Evolutionary conservation across 2,329 filamentous ascomycete genomes (phyloP), one percentile per base, ranked within the genome.

Genomic region (Cercospora sp.): DNA sequence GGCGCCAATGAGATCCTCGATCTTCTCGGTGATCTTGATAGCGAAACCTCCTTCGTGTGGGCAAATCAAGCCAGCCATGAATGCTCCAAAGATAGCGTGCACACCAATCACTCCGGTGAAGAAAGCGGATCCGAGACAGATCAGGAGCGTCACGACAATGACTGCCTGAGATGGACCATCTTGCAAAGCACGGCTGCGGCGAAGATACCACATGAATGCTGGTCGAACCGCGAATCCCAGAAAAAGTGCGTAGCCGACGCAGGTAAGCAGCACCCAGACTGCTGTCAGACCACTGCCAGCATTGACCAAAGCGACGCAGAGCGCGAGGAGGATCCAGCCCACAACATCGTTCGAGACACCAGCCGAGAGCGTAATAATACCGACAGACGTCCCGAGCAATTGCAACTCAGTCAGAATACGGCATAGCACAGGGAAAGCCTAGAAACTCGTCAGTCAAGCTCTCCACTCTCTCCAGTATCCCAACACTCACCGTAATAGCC

Each of bases 231-330:
- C 85, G 73, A 88, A 92, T 21, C 90, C 83, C 21, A 97, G 84
- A 74, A 97, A 90, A 0, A 97, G 77, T 21, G 90, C 85, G 81
- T 91, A 98, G 49, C 87, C 94, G 16, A 91, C 81, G 60, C 88
- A 89, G 26, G 89, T 88, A 12, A 98, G 85, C 5, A 98, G 82
- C 5, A 97, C 93, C 81, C 89, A 98, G 0, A 98, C 85, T 0
- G 94, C 93, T 0, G 92, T 90, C 21, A 98, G 79, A 0, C 94
- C 94, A 55, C 86, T 90, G 16, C 89, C 89, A 32, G 94, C 93
- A 77, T 98, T 98, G 75, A 97, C 94, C 28, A 98, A 85, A 0
- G 94, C 92, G 37, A 98, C 94, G 73, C 94, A 97, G 30, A 98
- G 89, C 0, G 94, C 94, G 26, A 98, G 88, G 16, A 98, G 84